Percentiles rank a stretch among this genome's conserved stretches.
Evolutionary conservation across 2,329 filamentous ascomycete species (phyloP).

Genomic region (Aspergillus sp.): DNA sequence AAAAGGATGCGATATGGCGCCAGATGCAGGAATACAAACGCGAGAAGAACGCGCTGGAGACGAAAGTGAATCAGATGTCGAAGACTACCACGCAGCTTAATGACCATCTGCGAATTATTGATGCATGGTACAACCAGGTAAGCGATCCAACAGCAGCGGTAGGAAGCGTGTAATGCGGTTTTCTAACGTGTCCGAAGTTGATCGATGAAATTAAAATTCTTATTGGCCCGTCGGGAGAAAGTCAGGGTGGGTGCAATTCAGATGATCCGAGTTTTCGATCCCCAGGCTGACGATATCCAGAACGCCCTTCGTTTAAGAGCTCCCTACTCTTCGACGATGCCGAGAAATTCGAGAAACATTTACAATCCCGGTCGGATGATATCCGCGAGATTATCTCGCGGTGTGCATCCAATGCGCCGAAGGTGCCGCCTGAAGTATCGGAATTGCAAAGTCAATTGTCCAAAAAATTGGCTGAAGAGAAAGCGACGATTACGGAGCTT

Average conservation of each 20-base stretch:
- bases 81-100: conserved; percentile 81
- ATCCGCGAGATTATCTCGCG: conserved; percentile 73
- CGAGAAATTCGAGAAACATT: conserved; percentile 71
- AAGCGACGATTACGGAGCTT: conserved; percentile 73
- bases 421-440: conserved; percentile 64
- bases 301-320: conserved; percentile 46
- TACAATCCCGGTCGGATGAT: conserved; percentile 70
- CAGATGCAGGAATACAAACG: conserved; percentile 99
- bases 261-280: neutral
- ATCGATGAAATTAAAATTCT: conserved; percentile 49
- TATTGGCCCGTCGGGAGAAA: conserved; percentile 28
- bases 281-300: conserved; percentile 4
- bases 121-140: conserved; percentile 94
- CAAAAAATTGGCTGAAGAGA: conserved; percentile 74
- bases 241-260: conserved; percentile 26
- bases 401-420: conserved; percentile 55
- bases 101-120: conserved; percentile 85
- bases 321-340: conserved; percentile 56
- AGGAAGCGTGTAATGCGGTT: neutral
- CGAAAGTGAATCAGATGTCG: conserved; percentile 74
- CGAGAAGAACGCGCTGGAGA: conserved; percentile 78
- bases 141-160: conserved; percentile 28
- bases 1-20: conserved; percentile 94
- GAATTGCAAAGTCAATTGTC: conserved; percentile 74
- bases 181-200: conserved; percentile 30